Percentiles rank a stretch among this genome's conserved stretches.
Conservation (phyloP, 495 filamentous ascomycete genomes). For the Ascodesmis nigricans region DNA sequence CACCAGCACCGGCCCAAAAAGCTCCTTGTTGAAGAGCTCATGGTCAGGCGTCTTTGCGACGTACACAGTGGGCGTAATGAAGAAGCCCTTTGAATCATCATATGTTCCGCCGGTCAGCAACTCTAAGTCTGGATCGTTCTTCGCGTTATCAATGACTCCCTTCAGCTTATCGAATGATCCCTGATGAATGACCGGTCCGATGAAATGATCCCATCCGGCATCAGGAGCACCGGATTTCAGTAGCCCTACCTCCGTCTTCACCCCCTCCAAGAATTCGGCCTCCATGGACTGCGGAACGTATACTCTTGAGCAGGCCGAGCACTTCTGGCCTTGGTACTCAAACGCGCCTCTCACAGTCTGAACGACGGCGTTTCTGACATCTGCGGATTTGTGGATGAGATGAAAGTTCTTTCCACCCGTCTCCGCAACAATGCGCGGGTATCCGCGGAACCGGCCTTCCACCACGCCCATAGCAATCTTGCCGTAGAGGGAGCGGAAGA, state of each 20-base stretch:
- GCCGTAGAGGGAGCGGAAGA: conserved; percentile 56
- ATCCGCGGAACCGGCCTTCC: conserved; percentile 45
- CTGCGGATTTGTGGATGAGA: conserved; percentile 50
- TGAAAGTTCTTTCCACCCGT: conserved; percentile 90
- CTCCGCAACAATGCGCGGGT: conserved; percentile 66
- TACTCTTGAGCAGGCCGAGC: conserved; percentile 54
- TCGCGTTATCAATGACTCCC: conserved; percentile 41
- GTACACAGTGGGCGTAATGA: conserved; percentile 53
- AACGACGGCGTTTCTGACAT: conserved; percentile 50
- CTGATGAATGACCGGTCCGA: conserved; percentile 60
- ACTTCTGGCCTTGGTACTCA: conserved; percentile 82
- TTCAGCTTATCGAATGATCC: conserved; percentile 49
- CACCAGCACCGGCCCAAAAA: conserved; percentile 55
- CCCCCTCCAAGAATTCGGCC: conserved; percentile 36
- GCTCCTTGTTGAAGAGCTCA: conserved; percentile 43
- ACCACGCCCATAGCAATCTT: conserved; percentile 46
- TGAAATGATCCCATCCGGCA: conserved; percentile 40
- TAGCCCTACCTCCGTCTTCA: conserved; percentile 41
- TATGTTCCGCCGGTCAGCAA: conserved; percentile 46
- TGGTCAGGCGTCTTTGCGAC: conserved; percentile 37
- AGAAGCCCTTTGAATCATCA: conserved; percentile 46
- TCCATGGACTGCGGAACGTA: conserved; percentile 54
- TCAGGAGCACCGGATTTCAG: conserved; percentile 48
- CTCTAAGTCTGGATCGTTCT: conserved; percentile 39
- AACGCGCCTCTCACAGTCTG: conserved; percentile 74